These are phyloP conservation scores for Phytophthora citricola DNA, from an alignment of 352 stramenopile genomes.

Conservation along the genomic window DNA sequence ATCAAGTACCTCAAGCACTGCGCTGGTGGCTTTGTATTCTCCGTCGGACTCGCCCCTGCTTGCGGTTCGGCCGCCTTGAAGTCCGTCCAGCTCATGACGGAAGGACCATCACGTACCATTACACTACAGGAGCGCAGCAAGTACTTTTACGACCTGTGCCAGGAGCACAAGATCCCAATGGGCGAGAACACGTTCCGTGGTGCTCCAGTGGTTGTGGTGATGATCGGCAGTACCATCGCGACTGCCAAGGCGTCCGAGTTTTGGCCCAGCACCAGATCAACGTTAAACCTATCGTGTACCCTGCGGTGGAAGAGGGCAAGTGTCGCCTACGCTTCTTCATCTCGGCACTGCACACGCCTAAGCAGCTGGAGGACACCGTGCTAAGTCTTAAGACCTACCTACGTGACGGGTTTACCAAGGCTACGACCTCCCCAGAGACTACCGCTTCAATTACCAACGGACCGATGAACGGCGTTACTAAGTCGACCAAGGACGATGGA, in stretches of 20 bases:
- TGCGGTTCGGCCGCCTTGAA: conserved; percentile 73
- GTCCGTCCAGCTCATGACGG: conserved; percentile 73
- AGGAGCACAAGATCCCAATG: conserved; percentile 68
- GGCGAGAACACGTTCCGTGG: conserved; percentile 66
- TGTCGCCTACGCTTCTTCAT: conserved; percentile 89
- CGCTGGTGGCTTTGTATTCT: conserved; percentile 81
- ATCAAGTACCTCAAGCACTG: conserved; percentile 74
- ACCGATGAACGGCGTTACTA: conserved; percentile 2
- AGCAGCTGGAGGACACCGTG: conserved; percentile 71
- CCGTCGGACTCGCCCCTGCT: conserved; percentile 72
- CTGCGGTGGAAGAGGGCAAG: conserved; percentile 85
- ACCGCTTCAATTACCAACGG: conserved; percentile 6
- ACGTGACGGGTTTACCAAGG: conserved; percentile 18
- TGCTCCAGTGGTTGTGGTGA: conserved; percentile 82
- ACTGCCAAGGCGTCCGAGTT: conserved; percentile 78
- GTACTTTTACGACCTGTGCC: conserved; percentile 83
- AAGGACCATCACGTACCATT: conserved; percentile 59
- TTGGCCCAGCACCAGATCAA: conserved; percentile 68
- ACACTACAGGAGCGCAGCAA: conserved; percentile 70
- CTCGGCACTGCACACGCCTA: conserved; percentile 72
- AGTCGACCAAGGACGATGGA: conserved; percentile 15
- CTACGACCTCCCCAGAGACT: neutral
- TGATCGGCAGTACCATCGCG: conserved; percentile 79
- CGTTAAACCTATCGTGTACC: conserved; percentile 88
- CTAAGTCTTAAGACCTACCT: conserved; percentile 48